Conservation (phyloP, 2,329 filamentous ascomycete species). For the Aurifilum marmelostoma region DNA sequence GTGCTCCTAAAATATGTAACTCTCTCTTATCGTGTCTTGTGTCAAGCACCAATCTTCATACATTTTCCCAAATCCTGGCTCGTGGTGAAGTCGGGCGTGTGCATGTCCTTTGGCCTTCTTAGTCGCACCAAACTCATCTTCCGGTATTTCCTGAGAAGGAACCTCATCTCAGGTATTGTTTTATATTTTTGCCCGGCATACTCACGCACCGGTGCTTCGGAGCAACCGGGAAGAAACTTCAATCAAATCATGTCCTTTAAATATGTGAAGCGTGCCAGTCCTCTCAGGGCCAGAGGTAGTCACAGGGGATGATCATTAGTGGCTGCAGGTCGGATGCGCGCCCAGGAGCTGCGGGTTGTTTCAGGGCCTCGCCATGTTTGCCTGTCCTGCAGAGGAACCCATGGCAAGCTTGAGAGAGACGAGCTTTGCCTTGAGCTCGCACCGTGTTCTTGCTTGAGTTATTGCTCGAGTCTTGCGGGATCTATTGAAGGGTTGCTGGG, state of each 20-base stretch:
- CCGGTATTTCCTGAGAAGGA: too few relatives aligned
- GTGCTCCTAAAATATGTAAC: background rate
- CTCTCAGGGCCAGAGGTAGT: too few relatives aligned
- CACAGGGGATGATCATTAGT: background rate
- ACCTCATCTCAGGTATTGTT: too few relatives aligned
- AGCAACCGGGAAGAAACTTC: too few relatives aligned
- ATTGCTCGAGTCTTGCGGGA: too few relatives aligned
- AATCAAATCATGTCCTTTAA: too few relatives aligned
- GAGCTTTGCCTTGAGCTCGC: background rate
- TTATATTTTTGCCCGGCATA: too few relatives aligned
- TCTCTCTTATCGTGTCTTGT: background rate
- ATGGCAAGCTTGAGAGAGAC: background rate
- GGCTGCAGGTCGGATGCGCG: too few relatives aligned
- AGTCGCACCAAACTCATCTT: background rate
- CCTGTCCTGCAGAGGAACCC: background rate
- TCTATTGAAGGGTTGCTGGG: background rate
- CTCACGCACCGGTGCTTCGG: too few relatives aligned
- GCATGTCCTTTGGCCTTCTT: background rate
- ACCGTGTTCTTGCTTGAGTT: too few relatives aligned
- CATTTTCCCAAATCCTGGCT: background rate
- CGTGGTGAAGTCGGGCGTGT: background rate
- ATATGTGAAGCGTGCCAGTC: too few relatives aligned
- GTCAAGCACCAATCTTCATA: background rate
- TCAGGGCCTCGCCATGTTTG: background rate
- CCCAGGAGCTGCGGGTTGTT: background rate